phyloP scores from a whole-genome alignment of 2,329 filamentous ascomycete genomes.

The Diaporthe longicolla region DNA sequence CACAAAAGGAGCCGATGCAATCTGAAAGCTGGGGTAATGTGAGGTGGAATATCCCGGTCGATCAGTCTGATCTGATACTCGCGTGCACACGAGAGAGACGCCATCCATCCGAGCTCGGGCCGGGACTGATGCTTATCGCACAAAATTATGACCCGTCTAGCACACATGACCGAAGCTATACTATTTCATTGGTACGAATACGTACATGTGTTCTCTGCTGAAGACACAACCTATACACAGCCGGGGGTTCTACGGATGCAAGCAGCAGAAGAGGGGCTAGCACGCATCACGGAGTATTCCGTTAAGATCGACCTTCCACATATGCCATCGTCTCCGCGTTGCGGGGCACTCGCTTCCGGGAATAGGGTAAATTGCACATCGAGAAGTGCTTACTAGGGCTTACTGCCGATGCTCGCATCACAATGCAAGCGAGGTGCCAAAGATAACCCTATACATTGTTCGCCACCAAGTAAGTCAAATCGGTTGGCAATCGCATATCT shows the following conservation, averaged over 20 bases:
- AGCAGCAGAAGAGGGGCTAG: not conserved
- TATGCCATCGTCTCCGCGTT: not conserved
- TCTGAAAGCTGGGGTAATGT: not conserved
- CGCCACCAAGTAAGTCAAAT: not conserved
- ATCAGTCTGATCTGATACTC: not conserved
- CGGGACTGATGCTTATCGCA: not conserved
- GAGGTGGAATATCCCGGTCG: not conserved
- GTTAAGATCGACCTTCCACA: constrained; percentile 10
- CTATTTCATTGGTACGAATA: not conserved
- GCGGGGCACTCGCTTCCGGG: not conserved
- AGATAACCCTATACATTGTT: not conserved
- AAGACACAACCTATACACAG: not conserved
- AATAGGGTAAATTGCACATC: not conserved
- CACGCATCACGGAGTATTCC: not conserved
- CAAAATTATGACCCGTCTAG: not conserved
- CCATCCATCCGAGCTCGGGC: not conserved
- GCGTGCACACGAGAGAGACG: not conserved
- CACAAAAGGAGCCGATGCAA: not conserved
- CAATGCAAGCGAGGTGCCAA: not conserved
- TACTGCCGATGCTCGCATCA: too few relatives aligned
- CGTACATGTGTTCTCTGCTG: not conserved
- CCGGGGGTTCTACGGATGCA: not conserved
- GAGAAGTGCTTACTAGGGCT: not conserved
- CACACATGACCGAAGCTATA: not conserved
- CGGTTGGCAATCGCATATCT: too few relatives aligned